Base-by-base conservation (phyloP, 2,329 filamentous ascomycete species). In the Fusarium sp. region DNA sequence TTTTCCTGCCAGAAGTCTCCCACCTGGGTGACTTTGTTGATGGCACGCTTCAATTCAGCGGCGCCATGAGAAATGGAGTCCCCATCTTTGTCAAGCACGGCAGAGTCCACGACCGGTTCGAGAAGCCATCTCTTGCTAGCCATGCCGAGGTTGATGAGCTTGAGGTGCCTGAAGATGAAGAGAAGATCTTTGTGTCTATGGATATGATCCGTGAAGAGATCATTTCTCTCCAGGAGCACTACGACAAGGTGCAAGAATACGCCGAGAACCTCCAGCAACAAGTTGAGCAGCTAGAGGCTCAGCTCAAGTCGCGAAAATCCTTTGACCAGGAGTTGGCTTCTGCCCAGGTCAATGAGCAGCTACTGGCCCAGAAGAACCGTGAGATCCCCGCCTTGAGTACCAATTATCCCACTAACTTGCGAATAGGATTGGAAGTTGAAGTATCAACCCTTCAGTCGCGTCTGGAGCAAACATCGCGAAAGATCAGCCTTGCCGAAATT, bases 141-240 rank as follows among this genome's bases (percentile, higher is more conserved):
- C 87, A 90, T 68, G 86, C 83, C 43, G 83, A 87, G 32, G 82
- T 90, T n/a, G 87, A 88, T 64, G 85, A 82, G 9, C 78, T 90
- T 22, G 82, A 85, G 57, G 81, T 90, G 10, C 85, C 87, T 4
- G 83, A 87, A 65, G 88, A 89, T 50, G 88, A 90, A 73, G 86
- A 89, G 78, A 86, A 87, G 72, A 90, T 90, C 33, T 89, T 90
- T 71, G 88, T 90, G 45, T 90, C 88, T 10, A 85, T 90, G 84
- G 88, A 90, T 86, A 90, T 90, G 86, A 89, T 90, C 82, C 87
- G 88, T 43, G 86, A 89, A 47, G 88, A 90, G 77, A 88, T 90
- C 50, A 80, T 87, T 61, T 86, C 86, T 67, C 83, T 90, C 43
- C 87, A 89, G 68, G 87, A 89, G 45, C 88, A 90, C 71, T 87